A percentile compares a stretch with the other conserved stretches of the same genome.
These are phyloP conservation scores for Cicer arietinum DNA, from an alignment of 306 rosid species.

Conservation along the genomic window DNA sequence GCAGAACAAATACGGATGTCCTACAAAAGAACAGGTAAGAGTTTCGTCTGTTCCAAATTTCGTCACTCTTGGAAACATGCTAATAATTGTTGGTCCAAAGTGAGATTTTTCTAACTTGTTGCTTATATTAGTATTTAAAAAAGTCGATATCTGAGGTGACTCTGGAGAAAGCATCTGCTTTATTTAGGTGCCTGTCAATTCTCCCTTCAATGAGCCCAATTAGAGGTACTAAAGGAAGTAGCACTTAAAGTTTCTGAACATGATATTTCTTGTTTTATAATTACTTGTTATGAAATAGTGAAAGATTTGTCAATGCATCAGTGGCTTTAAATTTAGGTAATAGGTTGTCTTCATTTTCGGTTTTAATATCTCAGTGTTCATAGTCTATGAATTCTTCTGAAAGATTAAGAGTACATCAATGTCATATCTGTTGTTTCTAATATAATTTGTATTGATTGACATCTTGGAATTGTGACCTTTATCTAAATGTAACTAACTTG, in stretches of 20 bases:
- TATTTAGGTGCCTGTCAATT: constrained; percentile 62
- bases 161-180: constrained; percentile 59
- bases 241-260: constrained; percentile 21
- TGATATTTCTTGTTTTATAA: neutral
- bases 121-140: constrained; percentile 56
- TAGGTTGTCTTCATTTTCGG: neutral
- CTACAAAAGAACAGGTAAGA: constrained; percentile 75
- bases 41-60: constrained; percentile 38
- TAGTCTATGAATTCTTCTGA: too few relatives aligned
- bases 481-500: constrained; percentile 12
- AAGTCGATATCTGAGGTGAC: constrained; percentile 77
- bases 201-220: constrained; percentile 61
- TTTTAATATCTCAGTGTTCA: neutral
- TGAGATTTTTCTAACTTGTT: constrained; percentile 44
- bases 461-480: constrained; percentile 8
- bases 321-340: constrained; percentile 12
- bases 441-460: neutral
- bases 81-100: constrained; percentile 13
- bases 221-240: constrained; percentile 56
- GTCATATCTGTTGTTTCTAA: too few relatives aligned
- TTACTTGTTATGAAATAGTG: neutral
- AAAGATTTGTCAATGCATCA: neutral
- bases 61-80: constrained; percentile 24
- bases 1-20: constrained; percentile 75
- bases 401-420: neutral